phyloP scores from a whole-genome alignment of 495 filamentous ascomycete species.

The Aspergillus heteromorphus region DNA sequence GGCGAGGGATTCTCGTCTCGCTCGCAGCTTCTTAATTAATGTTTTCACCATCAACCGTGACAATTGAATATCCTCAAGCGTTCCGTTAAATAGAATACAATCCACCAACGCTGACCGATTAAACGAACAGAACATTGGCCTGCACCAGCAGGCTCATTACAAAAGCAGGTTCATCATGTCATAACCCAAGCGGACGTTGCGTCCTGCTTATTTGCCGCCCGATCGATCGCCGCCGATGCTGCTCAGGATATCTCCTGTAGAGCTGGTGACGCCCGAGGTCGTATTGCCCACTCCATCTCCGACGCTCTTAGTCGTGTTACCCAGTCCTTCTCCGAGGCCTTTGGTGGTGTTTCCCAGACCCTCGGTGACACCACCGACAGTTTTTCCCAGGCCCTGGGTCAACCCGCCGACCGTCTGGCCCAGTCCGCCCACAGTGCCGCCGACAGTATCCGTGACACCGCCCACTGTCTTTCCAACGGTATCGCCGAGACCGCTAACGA shows the following conservation, averaged over 20 bases:
- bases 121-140: neutral
- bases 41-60: too few relatives aligned
- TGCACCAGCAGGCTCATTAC: neutral
- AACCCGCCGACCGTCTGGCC: constrained; percentile 26
- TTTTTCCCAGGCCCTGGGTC: constrained; percentile 22
- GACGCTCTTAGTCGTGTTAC: constrained; percentile 28
- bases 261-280: constrained; percentile 20
- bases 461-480: constrained; percentile 28
- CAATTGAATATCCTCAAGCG: neutral
- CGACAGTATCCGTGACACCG: constrained; percentile 11
- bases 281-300: constrained; percentile 32
- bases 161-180: neutral
- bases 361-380: constrained; percentile 27
- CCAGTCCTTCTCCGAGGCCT: constrained; percentile 24
- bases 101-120: too few relatives aligned
- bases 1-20: neutral
- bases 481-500: constrained; percentile 31
- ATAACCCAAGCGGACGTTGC: neutral
- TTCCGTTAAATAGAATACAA: neutral
- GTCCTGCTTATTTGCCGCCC: neutral
- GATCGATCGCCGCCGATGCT: constrained; percentile 1
- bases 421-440: constrained; percentile 30
- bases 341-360: constrained; percentile 32
- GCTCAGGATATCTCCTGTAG: constrained; percentile 7
- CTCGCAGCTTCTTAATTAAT: neutral